Conservation (phyloP, 2,329 filamentous ascomycete species). For the Pestalotiopsis fici region DNA sequence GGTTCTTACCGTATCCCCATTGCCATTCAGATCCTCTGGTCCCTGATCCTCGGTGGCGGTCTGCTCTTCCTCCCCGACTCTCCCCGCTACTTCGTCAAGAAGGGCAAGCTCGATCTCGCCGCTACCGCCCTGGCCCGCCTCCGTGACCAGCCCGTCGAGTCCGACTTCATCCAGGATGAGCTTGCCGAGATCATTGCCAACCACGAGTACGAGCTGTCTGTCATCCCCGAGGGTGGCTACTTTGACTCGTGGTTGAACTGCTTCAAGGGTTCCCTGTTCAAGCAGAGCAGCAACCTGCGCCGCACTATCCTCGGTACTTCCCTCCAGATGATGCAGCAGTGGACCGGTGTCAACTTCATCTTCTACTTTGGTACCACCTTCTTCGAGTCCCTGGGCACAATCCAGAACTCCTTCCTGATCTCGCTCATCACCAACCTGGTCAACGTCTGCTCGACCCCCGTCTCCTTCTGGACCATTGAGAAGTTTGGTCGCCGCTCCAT, state of each 20-base stretch:
- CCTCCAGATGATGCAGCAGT: slow-evolving; percentile 33
- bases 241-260: slow-evolving; percentile 69
- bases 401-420: slow-evolving; percentile 70
- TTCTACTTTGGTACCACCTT: slow-evolving; percentile 73
- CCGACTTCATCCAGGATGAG: slow-evolving; percentile 76
- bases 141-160: slow-evolving; percentile 72
- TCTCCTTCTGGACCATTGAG: slow-evolving; percentile 75
- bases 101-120: slow-evolving; percentile 67
- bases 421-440: slow-evolving; percentile 74
- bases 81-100: slow-evolving; percentile 83
- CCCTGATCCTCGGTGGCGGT: slow-evolving; percentile 71
- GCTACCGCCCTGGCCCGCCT: slow-evolving; percentile 64
- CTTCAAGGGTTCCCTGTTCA: slow-evolving; percentile 64
- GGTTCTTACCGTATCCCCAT: slow-evolving; percentile 81
- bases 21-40: slow-evolving; percentile 78
- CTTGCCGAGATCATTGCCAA: slow-evolving; percentile 87
- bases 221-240: slow-evolving; percentile 67
- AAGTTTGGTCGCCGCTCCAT: slow-evolving; percentile 68
- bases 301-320: slow-evolving; percentile 48
- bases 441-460: slow-evolving; percentile 71
- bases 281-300: slow-evolving; percentile 67
- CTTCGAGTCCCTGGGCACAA: slow-evolving; percentile 66
- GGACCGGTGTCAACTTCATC: slow-evolving; percentile 71
- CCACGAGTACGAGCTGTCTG: slow-evolving; percentile 77
- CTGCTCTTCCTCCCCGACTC: slow-evolving; percentile 81